phyloP scores from a whole-genome alignment of 2,329 filamentous ascomycete species.

The Fusarium avenaceum region DNA sequence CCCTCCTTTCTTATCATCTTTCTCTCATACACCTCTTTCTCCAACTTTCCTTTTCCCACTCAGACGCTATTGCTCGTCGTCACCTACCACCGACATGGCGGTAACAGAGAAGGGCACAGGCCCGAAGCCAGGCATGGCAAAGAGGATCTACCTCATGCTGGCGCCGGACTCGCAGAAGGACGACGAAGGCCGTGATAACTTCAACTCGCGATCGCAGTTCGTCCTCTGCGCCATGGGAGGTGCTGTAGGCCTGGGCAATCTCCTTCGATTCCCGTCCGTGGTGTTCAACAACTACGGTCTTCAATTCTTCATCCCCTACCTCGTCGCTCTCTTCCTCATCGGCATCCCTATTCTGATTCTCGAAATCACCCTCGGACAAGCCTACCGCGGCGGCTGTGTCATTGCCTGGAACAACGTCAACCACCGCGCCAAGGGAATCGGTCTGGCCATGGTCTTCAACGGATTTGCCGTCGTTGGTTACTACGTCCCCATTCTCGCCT shows the following conservation, averaged over 20 bases:
- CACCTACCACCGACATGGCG: constrained; percentile 28
- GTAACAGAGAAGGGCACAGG: constrained; percentile 21
- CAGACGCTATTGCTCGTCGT: neutral
- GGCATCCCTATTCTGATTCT: constrained; percentile 67
- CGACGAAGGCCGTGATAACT: constrained; percentile 48
- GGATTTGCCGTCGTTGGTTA: constrained; percentile 66
- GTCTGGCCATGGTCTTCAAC: constrained; percentile 63
- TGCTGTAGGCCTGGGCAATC: constrained; percentile 66
- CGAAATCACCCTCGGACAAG: constrained; percentile 76
- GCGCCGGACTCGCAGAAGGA: constrained; percentile 46
- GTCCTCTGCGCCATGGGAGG: constrained; percentile 59
- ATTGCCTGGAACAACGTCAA: constrained; percentile 65
- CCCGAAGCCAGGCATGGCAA: constrained; percentile 35
- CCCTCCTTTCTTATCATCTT: neutral
- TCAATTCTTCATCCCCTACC: constrained; percentile 69
- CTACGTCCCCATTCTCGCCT: constrained; percentile 67
- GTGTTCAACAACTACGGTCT: constrained; percentile 69
- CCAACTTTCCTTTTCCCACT: neutral
- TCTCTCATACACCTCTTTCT: constrained; percentile 1
- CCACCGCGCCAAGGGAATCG: constrained; percentile 63
- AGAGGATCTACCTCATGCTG: constrained; percentile 38
- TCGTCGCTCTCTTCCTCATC: constrained; percentile 58
- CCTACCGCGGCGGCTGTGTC: constrained; percentile 65
- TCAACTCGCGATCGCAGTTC: constrained; percentile 46
- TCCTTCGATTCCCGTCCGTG: constrained; percentile 68